Conservation (phyloP, 176 grass and related monocot species). For the Sorghum bicolor region Sorghum_bicolor_NCBIv3 NC_012873.2:19454501-19455000, state of each 20-base stretch:
- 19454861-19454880: conserved; percentile 82
- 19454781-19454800: conserved; percentile 93
- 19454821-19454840: conserved; percentile 59
- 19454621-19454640: conserved; percentile 91
- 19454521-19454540: too few relatives aligned
- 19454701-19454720: too few relatives aligned
- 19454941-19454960: background rate
- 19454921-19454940: background rate
- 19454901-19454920: background rate
- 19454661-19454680: conserved; percentile 82
- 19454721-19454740: background rate
- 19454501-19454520: too few relatives aligned
- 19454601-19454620: too few relatives aligned
- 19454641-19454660: conserved; percentile 94
- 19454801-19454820: conserved; percentile 69
- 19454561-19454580: too few relatives aligned
- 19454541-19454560: too few relatives aligned
- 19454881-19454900: conserved; percentile 34
- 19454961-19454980: background rate
- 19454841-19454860: conserved; percentile 72
- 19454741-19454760: background rate
- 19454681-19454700: conserved; percentile 65
- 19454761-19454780: conserved; percentile 26
- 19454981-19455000: background rate
- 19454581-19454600: too few relatives aligned